Conservation (phyloP, 2,329 filamentous ascomycete genomes). For the Hysterium pulicare region DNA sequence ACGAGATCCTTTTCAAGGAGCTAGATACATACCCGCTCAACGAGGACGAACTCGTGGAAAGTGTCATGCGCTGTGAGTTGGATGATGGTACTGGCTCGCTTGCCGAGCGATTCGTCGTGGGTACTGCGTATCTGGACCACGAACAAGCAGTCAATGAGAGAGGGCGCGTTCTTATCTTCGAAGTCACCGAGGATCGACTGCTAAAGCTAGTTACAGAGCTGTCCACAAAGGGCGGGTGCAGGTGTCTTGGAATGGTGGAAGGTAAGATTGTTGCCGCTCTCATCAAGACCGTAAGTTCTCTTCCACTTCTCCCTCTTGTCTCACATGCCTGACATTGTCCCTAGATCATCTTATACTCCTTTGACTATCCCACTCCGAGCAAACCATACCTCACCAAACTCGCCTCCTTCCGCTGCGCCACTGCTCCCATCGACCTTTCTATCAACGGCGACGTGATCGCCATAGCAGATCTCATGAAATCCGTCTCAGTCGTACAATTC, state of each 20-base stretch:
- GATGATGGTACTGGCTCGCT: slow-evolving; percentile 54
- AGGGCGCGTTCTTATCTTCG: slow-evolving; percentile 81
- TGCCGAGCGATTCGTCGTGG: slow-evolving; percentile 82
- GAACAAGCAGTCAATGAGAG: slow-evolving; percentile 50
- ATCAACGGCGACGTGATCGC: slow-evolving; percentile 73
- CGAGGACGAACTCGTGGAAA: slow-evolving; percentile 74
- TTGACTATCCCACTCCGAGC: slow-evolving; percentile 55
- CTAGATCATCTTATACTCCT: slow-evolving; percentile 58
- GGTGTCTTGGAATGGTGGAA: slow-evolving; percentile 67
- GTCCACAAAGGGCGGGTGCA: slow-evolving; percentile 73
- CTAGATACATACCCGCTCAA: slow-evolving; percentile 68
- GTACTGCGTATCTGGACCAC: slow-evolving; percentile 75
- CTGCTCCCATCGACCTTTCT: slow-evolving; percentile 76
- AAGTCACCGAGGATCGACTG: slow-evolving; percentile 70
- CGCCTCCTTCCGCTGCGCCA: slow-evolving; percentile 75
- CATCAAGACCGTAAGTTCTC: slow-evolving; percentile 72
- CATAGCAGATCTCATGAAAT: slow-evolving; percentile 92
- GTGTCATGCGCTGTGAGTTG: slow-evolving; percentile 74
- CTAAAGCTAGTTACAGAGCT: slow-evolving; percentile 69
- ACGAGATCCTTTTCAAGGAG: slow-evolving; percentile 81
- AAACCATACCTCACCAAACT: slow-evolving; percentile 61
- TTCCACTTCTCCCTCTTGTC: neutral
- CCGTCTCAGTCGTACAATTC: slow-evolving; percentile 74
- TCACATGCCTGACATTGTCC: neutral
- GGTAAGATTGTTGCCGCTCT: slow-evolving; percentile 80